A percentile compares a stretch with the other conserved stretches of the same genome.
Conservation (phyloP, 495 filamentous ascomycete genomes). For the Massariosphaeria phaeospora region DNA sequence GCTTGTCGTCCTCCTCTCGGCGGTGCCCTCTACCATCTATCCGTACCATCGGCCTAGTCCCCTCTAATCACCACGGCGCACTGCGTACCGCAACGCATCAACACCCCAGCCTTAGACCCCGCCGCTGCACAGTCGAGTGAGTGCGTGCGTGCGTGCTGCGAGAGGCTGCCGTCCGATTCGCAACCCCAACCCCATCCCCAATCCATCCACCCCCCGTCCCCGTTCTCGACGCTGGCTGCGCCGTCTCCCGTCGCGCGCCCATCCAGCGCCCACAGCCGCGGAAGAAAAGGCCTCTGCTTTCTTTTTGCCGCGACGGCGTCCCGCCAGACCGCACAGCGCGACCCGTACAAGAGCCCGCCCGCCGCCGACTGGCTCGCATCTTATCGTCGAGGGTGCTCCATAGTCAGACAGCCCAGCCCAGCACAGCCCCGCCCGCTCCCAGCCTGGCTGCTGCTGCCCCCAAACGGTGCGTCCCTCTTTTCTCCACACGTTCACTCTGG, state of each 20-base stretch:
- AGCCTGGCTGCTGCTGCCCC: constrained; percentile 15
- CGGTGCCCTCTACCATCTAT: not conserved
- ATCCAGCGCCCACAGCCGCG: constrained; percentile 7
- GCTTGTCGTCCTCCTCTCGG: not conserved
- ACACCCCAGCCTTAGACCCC: too few relatives aligned
- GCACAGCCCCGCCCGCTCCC: not conserved
- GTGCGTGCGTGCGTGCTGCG: too few relatives aligned
- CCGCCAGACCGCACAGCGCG: not conserved
- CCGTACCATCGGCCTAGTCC: too few relatives aligned
- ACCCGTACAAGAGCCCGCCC: not conserved
- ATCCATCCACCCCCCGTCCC: too few relatives aligned
- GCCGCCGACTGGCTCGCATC: constrained; percentile 4
- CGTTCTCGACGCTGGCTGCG: too few relatives aligned
- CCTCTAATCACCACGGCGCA: too few relatives aligned
- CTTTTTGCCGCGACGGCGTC: constrained; percentile 13
- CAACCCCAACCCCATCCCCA: too few relatives aligned
- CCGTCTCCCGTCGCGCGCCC: too few relatives aligned
- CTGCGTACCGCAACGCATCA: too few relatives aligned
- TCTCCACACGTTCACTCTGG: constrained; percentile 19
- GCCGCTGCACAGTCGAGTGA: too few relatives aligned
- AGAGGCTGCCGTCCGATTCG: too few relatives aligned
- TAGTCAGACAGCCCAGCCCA: constrained; percentile 1
- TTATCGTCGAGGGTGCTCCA: constrained; percentile 17
- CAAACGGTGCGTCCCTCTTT: constrained; percentile 17
- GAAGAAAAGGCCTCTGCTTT: constrained; percentile 4